Conservation (phyloP, 768 basidiomycete species). For the Clavulina sp. region DNA sequence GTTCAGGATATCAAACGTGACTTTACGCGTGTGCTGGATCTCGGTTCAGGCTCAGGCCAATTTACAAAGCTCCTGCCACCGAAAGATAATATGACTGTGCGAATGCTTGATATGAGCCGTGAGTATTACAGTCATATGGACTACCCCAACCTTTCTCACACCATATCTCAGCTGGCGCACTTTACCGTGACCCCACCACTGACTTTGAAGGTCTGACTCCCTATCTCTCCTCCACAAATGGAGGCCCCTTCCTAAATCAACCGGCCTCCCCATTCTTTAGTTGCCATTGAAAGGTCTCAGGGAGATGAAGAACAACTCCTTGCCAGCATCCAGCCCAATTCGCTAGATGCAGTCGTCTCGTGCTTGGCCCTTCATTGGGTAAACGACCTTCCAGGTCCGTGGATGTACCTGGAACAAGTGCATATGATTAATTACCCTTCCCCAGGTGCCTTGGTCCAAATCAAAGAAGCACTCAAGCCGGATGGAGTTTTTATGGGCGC, state of each 20-base stretch:
- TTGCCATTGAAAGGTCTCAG: slow-evolving; percentile 56
- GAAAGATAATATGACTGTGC: slow-evolving; percentile 46
- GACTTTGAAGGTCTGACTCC: slow-evolving; percentile 62
- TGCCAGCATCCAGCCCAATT: slow-evolving; percentile 41
- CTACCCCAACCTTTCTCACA: not conserved
- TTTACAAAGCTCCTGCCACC: slow-evolving; percentile 66
- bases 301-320: slow-evolving; percentile 75
- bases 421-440: slow-evolving; percentile 1
- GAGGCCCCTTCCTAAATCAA: slow-evolving; percentile 2
- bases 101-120: slow-evolving; percentile 85
- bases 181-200: slow-evolving; percentile 59
- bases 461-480: slow-evolving; percentile 63
- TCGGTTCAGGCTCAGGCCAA: slow-evolving; percentile 84
- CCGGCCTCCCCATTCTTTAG: slow-evolving; percentile 24
- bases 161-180: slow-evolving; percentile 33
- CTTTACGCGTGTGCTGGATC: slow-evolving; percentile 64
- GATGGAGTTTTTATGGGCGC: slow-evolving; percentile 92
- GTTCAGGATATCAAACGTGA: slow-evolving; percentile 76
- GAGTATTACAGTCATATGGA: slow-evolving; percentile 14
- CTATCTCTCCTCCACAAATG: slow-evolving; percentile 1
- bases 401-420: not conserved
- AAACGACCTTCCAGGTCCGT: slow-evolving; percentile 82
- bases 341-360: slow-evolving; percentile 83
- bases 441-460: slow-evolving; percentile 68
- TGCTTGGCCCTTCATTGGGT: slow-evolving; percentile 92